These are phyloP conservation scores for Rhizomucor pusillus DNA, from an alignment of 371 early-diverging fungal species.

Conservation along the genomic window DNA sequence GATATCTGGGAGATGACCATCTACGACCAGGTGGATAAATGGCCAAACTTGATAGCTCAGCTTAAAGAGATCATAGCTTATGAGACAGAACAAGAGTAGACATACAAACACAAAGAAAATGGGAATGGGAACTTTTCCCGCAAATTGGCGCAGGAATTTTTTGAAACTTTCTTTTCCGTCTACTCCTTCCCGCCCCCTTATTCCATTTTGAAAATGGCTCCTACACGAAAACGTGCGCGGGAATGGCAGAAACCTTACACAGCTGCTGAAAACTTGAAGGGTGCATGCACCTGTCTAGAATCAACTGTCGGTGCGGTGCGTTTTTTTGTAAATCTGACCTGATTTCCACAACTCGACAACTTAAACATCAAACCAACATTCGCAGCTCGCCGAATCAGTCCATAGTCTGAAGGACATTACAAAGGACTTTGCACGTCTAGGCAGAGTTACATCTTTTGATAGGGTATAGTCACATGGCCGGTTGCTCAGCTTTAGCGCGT, in stretches of 20 bases:
- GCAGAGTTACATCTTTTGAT: conserved; percentile 5
- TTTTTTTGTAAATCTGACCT: neutral
- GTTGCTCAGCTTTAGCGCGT: neutral
- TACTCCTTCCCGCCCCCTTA: neutral
- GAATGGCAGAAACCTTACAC: conserved; percentile 11
- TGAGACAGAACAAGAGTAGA: conserved; percentile 38
- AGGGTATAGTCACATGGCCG: neutral
- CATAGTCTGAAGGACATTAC: conserved; percentile 2
- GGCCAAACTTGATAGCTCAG: conserved; percentile 49
- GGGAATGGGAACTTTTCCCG: neutral
- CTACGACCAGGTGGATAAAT: conserved; percentile 33
- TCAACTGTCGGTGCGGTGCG: conserved; percentile 6
- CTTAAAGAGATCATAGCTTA: conserved; percentile 59
- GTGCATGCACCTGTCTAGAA: neutral
- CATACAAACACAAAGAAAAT: neutral
- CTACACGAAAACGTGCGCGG: neutral
- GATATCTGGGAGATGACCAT: conserved; percentile 46
- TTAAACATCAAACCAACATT: neutral
- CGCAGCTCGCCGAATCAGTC: conserved; percentile 8
- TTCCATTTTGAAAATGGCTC: neutral
- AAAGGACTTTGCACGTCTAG: conserved; percentile 4
- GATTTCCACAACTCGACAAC: neutral
- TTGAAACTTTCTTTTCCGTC: neutral
- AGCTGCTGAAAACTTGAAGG: conserved; percentile 4
- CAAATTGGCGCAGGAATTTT: neutral